Evolutionary conservation across 1,284 basidiomycete species (phyloP), one percentile per base, ranked within the genome.

Genomic region (Phaffia rhodozyma): DNA sequence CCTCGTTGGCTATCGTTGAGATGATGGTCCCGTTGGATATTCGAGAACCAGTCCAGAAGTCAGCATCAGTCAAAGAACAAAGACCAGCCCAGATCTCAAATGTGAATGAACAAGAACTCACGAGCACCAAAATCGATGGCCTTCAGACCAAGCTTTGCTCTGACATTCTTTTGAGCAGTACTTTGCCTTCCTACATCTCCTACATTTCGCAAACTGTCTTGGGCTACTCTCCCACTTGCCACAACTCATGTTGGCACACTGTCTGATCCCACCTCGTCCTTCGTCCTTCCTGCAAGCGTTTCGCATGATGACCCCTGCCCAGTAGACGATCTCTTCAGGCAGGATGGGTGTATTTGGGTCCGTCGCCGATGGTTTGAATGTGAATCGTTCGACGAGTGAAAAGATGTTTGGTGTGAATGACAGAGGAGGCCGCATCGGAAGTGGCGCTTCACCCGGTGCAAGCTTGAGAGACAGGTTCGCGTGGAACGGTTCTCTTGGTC

Each of bases 271-370:
- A 66, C 91, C 91, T 54, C 87, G 79, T 57, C 80, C 83, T 67
- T 97, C 93, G 72, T 98, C 94, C 79, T 98, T 98, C 73, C 94
- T 81, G 77, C 94, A 98, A 7, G 96, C 94, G 73, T 98, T 98
- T 60, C 96, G 83, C 94, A 98, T 98, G 72, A 97, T 97, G 18
- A 97, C 94, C 3, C 93, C 92, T 0, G 94, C 94, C 96, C 94
- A 98, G 73, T 97, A 97, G 77, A 97, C 91, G 59, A 98, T 96
- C 75, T 97, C 93, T 27, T 81, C 80, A 0, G 92, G 91, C 5
- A 97, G 79, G 48, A 84, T 83, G 7, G 83, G 82, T 66, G 89
- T 77, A 69, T 85, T 82, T 32, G 82, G 81, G 72, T 92, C 89
- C 1, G 84, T 83, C 25, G 87, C 84, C 59, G 88, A 88, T 0